Evolutionary conservation across 371 early-diverging fungal species (phyloP).

Genomic region (Mortierella sp.): DNA sequence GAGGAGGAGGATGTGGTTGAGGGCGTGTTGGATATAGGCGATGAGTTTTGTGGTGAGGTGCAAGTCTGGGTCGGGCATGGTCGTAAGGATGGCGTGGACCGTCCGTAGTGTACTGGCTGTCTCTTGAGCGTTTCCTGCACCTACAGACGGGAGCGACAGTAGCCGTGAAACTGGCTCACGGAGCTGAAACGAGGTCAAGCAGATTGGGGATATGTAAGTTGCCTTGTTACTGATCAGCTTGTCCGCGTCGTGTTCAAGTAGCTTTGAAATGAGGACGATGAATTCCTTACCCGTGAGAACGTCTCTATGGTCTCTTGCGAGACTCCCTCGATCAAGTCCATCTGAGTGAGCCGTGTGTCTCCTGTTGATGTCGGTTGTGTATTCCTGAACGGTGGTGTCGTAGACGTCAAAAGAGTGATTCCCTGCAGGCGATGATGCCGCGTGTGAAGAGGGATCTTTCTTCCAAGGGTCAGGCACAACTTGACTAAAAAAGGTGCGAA

Average conservation of each 20-base stretch:
- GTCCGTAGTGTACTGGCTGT: constrained; percentile 16
- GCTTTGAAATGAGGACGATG: background rate
- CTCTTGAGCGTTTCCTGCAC: constrained; percentile 32
- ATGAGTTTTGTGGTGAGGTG: constrained; percentile 36
- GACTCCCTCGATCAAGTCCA: constrained; percentile 6
- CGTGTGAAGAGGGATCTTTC: background rate
- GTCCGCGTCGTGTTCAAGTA: too few relatives aligned
- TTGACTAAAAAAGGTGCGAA: background rate
- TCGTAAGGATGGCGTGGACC: constrained; percentile 17
- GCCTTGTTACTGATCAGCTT: background rate
- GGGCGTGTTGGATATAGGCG: constrained; percentile 30
- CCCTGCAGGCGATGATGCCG: background rate
- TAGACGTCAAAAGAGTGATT: background rate
- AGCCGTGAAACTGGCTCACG: constrained; percentile 28
- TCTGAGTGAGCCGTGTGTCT: background rate
- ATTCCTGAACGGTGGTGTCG: background rate
- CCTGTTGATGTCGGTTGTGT: background rate
- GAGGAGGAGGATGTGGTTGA: constrained; percentile 56
- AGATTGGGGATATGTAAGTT: background rate
- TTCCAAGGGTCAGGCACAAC: background rate
- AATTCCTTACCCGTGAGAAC: background rate
- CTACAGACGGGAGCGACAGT: constrained; percentile 25
- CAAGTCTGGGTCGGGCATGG: constrained; percentile 43
- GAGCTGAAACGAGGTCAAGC: constrained; percentile 2
- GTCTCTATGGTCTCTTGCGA: constrained; percentile 5